Evolutionary conservation across 208 protist genomes (phyloP).

Genomic region (Endotrypanum monterogeii): DNA sequence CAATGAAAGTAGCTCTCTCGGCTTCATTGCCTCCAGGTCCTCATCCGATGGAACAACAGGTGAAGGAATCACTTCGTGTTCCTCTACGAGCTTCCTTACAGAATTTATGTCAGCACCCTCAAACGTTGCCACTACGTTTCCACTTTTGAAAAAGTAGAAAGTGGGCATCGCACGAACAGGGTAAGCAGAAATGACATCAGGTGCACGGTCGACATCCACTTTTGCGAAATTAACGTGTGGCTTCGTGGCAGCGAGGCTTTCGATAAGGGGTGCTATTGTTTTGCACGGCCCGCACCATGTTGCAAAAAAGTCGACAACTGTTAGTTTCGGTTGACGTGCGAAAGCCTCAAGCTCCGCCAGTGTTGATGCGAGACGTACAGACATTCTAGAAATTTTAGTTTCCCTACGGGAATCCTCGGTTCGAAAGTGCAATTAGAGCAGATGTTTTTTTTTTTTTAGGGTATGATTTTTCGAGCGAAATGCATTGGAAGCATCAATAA

Average conservation of each 20-base stretch:
- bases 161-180: constrained; percentile 68
- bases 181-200: constrained; percentile 52
- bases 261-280: constrained; percentile 53
- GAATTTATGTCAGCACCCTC: constrained; percentile 69
- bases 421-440: constrained; percentile 18
- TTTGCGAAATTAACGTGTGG: constrained; percentile 69
- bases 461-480: too few relatives aligned
- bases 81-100: constrained; percentile 30
- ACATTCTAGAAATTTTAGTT: constrained; percentile 29
- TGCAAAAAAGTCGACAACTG: constrained; percentile 80
- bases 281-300: constrained; percentile 76
- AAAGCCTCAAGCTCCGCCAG: constrained; percentile 48
- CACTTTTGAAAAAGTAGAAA: constrained; percentile 67
- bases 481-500: too few relatives aligned
- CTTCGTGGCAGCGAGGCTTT: constrained; percentile 50
- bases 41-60: constrained; percentile 62
- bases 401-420: neutral
- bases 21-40: constrained; percentile 49
- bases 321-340: constrained; percentile 47
- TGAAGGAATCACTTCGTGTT: constrained; percentile 52
- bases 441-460: neutral
- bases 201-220: constrained; percentile 60
- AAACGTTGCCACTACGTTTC: constrained; percentile 50
- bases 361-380: constrained; percentile 33
- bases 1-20: constrained; percentile 50